Percentiles rank a stretch among this genome's conserved stretches.
phyloP scores from a whole-genome alignment of 305 asterid species.

The Fraxinus velutina region DNA sequence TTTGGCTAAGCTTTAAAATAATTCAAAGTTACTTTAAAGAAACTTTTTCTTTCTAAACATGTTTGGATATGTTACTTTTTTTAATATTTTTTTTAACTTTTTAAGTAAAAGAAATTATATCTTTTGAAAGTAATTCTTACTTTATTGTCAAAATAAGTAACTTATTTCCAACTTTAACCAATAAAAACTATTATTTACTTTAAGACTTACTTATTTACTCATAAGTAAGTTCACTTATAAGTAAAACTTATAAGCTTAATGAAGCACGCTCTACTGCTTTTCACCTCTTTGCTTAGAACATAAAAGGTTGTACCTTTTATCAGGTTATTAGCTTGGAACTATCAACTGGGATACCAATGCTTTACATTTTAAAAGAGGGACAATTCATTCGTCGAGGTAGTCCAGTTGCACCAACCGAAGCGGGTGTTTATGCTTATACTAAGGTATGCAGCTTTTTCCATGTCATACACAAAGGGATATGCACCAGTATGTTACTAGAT shows the following conservation, averaged over 20 bases:
- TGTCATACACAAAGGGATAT: neutral
- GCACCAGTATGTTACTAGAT: neutral
- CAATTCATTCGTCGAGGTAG: conserved; percentile 85
- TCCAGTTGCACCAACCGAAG: conserved; percentile 81
- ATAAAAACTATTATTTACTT: neutral
- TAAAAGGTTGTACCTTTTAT: conserved; percentile 9
- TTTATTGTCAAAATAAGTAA: neutral
- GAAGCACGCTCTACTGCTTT: neutral
- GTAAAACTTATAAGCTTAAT: neutral
- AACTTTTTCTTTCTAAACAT: neutral
- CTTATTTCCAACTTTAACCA: neutral
- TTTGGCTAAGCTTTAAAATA: neutral
- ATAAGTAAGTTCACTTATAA: neutral
- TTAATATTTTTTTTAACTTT: neutral
- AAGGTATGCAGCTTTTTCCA: conserved; percentile 48
- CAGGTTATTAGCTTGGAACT: conserved; percentile 96
- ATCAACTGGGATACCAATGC: conserved; percentile 92
- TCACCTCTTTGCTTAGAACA: neutral
- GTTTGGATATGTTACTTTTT: neutral
- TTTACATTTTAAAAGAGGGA: conserved; percentile 83
- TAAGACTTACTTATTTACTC: neutral
- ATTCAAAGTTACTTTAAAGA: neutral
- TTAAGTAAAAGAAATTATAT: neutral
- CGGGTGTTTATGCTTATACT: conserved; percentile 91
- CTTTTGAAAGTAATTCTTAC: neutral